Percentiles rank a stretch among this genome's conserved stretches.
Evolutionary conservation across 805 yeast species (phyloP).

Genomic region (Komagataella populi): DNA sequence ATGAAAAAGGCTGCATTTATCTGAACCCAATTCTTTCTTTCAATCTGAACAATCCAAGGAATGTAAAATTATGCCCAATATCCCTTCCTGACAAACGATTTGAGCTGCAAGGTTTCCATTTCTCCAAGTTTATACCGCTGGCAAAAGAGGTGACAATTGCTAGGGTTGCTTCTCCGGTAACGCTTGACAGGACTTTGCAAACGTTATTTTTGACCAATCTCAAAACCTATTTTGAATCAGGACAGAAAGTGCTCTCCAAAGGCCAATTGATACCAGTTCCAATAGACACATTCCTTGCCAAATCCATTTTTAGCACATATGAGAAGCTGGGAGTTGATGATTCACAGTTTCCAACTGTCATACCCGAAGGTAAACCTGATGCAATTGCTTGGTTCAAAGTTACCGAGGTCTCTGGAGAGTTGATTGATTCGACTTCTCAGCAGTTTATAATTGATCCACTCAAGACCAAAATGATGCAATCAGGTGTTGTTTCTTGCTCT

Average conservation of each 20-base stretch:
- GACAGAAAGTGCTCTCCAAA: constrained; percentile 41
- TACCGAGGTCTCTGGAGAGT: constrained; percentile 28
- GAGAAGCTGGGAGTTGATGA: constrained; percentile 6
- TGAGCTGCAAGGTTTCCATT: constrained; percentile 9
- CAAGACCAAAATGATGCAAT: constrained; percentile 55
- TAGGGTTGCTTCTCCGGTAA: constrained; percentile 53
- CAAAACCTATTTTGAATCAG: constrained; percentile 44
- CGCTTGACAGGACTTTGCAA: constrained; percentile 53
- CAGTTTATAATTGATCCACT: constrained; percentile 54
- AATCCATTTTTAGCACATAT: constrained; percentile 32
- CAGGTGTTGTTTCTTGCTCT: constrained; percentile 37
- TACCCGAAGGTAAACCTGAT: constrained; percentile 55
- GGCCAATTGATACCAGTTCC: constrained; percentile 69
- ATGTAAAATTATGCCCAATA: constrained; percentile 4
- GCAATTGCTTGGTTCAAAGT: constrained; percentile 79
- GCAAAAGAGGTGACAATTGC: constrained; percentile 57
- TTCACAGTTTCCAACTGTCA: constrained; percentile 17
- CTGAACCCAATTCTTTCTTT: constrained; percentile 49
- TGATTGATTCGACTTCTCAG: constrained; percentile 4
- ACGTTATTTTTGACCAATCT: constrained; percentile 46
- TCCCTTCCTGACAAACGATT: constrained; percentile 5
- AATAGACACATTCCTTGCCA: constrained; percentile 56
- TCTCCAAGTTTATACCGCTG: constrained; percentile 19
- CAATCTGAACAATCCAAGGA: constrained; percentile 28
- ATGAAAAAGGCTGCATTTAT: constrained; percentile 25